Conservation (phyloP, 2,329 filamentous ascomycete species). For the Paraconiothyrium sp. region DNA sequence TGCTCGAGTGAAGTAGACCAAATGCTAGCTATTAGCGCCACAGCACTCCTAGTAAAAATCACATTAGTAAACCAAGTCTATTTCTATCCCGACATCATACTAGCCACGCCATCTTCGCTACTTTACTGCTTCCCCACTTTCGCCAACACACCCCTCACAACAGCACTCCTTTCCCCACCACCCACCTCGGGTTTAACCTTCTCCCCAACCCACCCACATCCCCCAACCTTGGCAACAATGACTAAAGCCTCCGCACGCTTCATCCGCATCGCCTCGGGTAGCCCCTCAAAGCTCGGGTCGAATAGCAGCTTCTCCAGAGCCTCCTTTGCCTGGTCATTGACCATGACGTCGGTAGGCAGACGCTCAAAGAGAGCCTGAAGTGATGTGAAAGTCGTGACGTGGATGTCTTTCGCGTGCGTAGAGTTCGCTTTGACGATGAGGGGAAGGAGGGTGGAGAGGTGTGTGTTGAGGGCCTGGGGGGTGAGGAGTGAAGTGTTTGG, state of each 20-base stretch:
- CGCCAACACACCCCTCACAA: conserved; percentile 33
- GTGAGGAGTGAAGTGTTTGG: conserved; percentile 29
- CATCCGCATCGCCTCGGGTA: conserved; percentile 39
- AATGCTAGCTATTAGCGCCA: too few species aligned
- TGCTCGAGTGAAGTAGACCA: too few species aligned
- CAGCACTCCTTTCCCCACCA: conserved; percentile 31
- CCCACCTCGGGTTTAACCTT: conserved; percentile 27
- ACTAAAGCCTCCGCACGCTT: conserved; percentile 39
- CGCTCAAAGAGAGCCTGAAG: conserved; percentile 32
- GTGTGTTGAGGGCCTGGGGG: conserved; percentile 21
- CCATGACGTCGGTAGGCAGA: conserved; percentile 15
- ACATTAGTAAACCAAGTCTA: too few species aligned
- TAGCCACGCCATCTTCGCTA: neutral
- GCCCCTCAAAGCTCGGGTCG: conserved; percentile 34
- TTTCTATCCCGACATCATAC: too few species aligned
- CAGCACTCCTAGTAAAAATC: too few species aligned
- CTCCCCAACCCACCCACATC: conserved; percentile 27
- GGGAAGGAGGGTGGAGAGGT: conserved; percentile 24
- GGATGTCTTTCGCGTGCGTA: conserved; percentile 31
- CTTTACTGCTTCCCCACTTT: conserved; percentile 26
- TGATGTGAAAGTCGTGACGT: conserved; percentile 35
- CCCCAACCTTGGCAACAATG: conserved; percentile 25
- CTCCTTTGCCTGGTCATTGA: conserved; percentile 23
- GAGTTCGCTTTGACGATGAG: conserved; percentile 31
- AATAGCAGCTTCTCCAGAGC: conserved; percentile 34